Base-by-base conservation (phyloP, 768 basidiomycete species). In the Leccinum imitatum region DNA sequence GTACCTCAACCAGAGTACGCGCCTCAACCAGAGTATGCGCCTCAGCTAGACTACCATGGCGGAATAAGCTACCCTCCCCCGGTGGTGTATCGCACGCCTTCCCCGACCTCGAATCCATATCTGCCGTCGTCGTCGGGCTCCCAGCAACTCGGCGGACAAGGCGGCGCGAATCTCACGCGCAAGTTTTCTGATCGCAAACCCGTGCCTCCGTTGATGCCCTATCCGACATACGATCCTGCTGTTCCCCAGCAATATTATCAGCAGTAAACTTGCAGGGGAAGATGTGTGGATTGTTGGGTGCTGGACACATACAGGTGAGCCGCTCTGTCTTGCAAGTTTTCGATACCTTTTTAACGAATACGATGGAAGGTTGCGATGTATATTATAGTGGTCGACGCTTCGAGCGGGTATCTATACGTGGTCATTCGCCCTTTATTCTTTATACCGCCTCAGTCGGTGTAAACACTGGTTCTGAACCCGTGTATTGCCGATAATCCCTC, bases 121-220 rank as follows among this genome's bases (percentile, higher is more conserved):
- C 60, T 10, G 17, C 6, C 21, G 3, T 54, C 71, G 2, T 55
- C 71, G 3, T 58, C 64, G 50, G 10, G 61, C 3, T 10, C 46
- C 19, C 54, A 63, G 11, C 67, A 64, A 27, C 54, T 66, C 3
- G 46, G 50, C 2, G 64, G 41, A 27, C 65, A 69, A 13, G 63
- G 72, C 1, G 73, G 72, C 39, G 70, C 73, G 27, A 75, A 67
- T 52, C 65, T 73, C n/a, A 69, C 66, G 9, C 74, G 73, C 64
- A 73, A 73, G 33, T 74, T 63, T n/a, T 73, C 73, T 10, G 64
- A 73, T 56, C 73, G 73, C 33, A 73, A 73, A 53, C 74, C 73
- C 3, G 73, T 73, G 13, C 73, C 74, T 25, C 69, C 69, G 10
- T 65, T 74, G 56, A 39, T 71, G 1, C 67, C 65, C 13, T 30